Conservation (phyloP, 352 stramenopile species). For the Poterioochromonas sp. region DNA sequence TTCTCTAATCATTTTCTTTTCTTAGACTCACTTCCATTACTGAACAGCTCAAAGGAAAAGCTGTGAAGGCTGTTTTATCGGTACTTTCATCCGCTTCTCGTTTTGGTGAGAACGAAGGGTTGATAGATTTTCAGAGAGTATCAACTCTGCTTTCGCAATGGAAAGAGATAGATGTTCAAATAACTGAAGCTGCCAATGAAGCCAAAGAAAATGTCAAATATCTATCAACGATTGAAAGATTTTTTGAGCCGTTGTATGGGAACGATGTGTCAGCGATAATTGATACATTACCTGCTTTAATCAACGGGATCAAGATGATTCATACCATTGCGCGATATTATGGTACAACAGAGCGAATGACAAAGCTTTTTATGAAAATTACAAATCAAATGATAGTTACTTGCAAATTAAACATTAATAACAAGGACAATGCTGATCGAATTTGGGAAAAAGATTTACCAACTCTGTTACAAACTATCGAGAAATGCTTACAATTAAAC, state of each 20-base stretch:
- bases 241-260: constrained; percentile 69
- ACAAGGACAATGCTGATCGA: constrained; percentile 39
- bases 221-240: constrained; percentile 90
- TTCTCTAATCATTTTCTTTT: neutral
- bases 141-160: constrained; percentile 81
- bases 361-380: constrained; percentile 91
- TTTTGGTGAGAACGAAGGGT: constrained; percentile 51
- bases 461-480: constrained; percentile 80
- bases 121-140: constrained; percentile 53
- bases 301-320: constrained; percentile 99
- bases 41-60: constrained; percentile 92
- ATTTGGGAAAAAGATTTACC: constrained; percentile 72
- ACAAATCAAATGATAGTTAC: constrained; percentile 97
- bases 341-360: constrained; percentile 93
- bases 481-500: constrained; percentile 93
- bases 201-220: constrained; percentile 99
- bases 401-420: constrained; percentile 82
- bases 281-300: constrained; percentile 89
- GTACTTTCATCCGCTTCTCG: constrained; percentile 71
- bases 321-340: constrained; percentile 97
- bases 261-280: constrained; percentile 91
- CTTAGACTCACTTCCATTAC: constrained; percentile 84
- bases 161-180: constrained; percentile 96
- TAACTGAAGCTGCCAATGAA: constrained; percentile 94
- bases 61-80: constrained; percentile 84